Evolutionary conservation across 208 protist species (phyloP).

Genomic region (Leishmania braziliensis): DNA sequence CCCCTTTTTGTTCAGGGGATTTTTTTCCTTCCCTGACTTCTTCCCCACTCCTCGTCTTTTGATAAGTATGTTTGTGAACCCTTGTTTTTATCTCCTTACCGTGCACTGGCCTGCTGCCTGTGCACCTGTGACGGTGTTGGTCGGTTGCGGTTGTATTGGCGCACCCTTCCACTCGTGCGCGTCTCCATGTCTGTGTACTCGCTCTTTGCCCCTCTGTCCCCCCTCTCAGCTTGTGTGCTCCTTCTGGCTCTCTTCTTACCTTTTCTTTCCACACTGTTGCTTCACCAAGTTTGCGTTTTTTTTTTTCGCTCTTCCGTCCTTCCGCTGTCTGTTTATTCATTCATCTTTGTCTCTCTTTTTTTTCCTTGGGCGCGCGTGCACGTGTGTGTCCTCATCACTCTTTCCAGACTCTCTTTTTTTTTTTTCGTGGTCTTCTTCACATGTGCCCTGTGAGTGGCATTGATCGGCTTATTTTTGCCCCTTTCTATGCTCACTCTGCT

Average conservation of each 20-base stretch:
- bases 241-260: neutral
- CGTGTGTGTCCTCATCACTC: neutral
- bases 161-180: neutral
- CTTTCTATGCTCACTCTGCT: neutral
- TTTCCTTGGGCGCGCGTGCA: neutral
- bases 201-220: neutral
- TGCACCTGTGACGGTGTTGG: neutral
- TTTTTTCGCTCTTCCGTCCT: neutral
- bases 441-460: neutral
- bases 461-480: neutral
- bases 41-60: neutral
- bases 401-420: neutral
- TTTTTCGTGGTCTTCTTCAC: neutral
- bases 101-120: neutral
- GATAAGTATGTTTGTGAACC: neutral
- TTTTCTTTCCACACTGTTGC: neutral
- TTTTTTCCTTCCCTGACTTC: neutral
- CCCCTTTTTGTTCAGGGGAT: too few species aligned
- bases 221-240: neutral
- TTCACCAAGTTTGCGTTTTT: neutral
- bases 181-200: neutral
- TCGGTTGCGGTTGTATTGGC: neutral
- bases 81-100: neutral
- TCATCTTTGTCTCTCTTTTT: neutral
- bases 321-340: neutral